phyloP scores from a whole-genome alignment of 371 early-diverging fungal genomes.

The Mortierella sp. region DNA sequence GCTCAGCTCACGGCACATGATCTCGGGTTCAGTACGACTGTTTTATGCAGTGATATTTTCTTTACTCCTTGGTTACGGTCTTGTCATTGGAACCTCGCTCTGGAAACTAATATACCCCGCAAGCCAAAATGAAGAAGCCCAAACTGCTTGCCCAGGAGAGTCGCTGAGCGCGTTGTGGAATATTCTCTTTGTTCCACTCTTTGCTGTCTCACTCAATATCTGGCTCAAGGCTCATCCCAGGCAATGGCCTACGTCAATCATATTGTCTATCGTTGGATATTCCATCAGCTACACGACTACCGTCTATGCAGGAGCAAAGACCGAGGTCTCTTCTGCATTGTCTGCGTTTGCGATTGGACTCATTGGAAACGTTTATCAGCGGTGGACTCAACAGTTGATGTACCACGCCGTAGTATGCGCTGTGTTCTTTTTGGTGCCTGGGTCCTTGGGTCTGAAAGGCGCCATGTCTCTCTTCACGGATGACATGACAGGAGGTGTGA shows the following conservation, averaged over 20 bases:
- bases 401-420: constrained; percentile 71
- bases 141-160: constrained; percentile 21
- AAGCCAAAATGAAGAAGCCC: constrained; percentile 12
- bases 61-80: constrained; percentile 80
- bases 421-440: constrained; percentile 73
- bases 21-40: constrained; percentile 84
- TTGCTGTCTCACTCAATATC: constrained; percentile 56
- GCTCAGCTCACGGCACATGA: constrained; percentile 82
- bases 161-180: constrained; percentile 40
- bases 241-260: constrained; percentile 53
- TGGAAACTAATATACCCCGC: constrained; percentile 59
- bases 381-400: constrained; percentile 65
- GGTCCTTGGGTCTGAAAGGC: constrained; percentile 65
- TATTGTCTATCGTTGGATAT: constrained; percentile 50
- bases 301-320: constrained; percentile 29
- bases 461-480: constrained; percentile 49
- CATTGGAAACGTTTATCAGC: constrained; percentile 66
- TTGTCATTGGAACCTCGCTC: constrained; percentile 75
- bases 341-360: constrained; percentile 71
- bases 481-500: constrained; percentile 62
- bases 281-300: constrained; percentile 28
- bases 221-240: constrained; percentile 57
- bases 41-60: constrained; percentile 84
- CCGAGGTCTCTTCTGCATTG: constrained; percentile 62
- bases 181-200: constrained; percentile 52